phyloP scores from a whole-genome alignment of 2,329 filamentous ascomycete species.

The Pseudohalonectria lignicola region DNA sequence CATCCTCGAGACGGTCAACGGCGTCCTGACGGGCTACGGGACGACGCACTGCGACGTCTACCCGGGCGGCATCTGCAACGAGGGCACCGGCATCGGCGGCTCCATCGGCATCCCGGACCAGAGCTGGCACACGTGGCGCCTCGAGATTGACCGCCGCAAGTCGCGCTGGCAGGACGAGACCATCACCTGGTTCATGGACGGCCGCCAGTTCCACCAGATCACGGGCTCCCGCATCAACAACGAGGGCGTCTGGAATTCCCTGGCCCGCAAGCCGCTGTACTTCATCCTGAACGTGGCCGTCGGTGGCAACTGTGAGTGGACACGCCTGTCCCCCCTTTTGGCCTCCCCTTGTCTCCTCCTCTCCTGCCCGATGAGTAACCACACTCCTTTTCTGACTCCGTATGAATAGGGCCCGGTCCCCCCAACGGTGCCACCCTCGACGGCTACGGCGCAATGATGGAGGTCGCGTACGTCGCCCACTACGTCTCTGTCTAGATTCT shows the following conservation, averaged over 20 bases:
- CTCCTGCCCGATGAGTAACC: too few species aligned
- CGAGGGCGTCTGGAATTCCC: slow-evolving; percentile 28
- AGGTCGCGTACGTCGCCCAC: slow-evolving; percentile 16
- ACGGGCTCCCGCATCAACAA: slow-evolving; percentile 30
- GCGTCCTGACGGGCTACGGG: slow-evolving; percentile 30
- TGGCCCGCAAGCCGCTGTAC: slow-evolving; percentile 35
- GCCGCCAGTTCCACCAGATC: slow-evolving; percentile 27
- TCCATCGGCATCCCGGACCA: slow-evolving; percentile 22
- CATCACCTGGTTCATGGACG: slow-evolving; percentile 35
- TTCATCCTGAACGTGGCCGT: slow-evolving; percentile 42
- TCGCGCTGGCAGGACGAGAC: slow-evolving; percentile 31
- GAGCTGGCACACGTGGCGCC: slow-evolving; percentile 35
- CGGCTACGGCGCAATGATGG: slow-evolving; percentile 15
- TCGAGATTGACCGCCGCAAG: slow-evolving; percentile 34
- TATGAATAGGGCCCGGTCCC: slow-evolving; percentile 26
- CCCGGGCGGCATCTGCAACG: slow-evolving; percentile 37
- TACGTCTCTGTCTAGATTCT: too few species aligned
- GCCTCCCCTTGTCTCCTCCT: slow-evolving; percentile 1
- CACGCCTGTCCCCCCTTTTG: too few species aligned
- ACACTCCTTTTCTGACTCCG: background rate
- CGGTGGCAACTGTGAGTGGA: slow-evolving; percentile 37
- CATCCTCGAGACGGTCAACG: slow-evolving; percentile 45
- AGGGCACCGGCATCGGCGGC: slow-evolving; percentile 30
- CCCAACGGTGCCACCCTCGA: slow-evolving; percentile 22
- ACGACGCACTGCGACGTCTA: slow-evolving; percentile 38